These are phyloP conservation scores for Apiotrichum mycotoxinovorans DNA, from an alignment of 1,284 basidiomycete species.

Conservation along the genomic window DNA sequence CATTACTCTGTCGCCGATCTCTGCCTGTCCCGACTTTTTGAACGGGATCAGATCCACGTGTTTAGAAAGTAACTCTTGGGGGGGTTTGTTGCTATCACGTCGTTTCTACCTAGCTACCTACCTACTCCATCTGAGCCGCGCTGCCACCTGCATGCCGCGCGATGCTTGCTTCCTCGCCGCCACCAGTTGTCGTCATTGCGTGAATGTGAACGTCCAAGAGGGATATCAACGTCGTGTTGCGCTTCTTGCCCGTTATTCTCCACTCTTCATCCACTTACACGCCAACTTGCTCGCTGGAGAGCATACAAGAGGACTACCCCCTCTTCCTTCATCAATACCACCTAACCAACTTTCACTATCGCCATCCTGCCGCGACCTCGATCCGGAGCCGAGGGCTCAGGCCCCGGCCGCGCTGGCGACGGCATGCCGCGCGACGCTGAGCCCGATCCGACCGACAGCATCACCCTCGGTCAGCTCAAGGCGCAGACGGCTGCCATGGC, in stretches of 20 bases:
- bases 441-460: constrained; percentile 24
- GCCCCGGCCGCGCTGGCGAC: constrained; percentile 15
- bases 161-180: too few species aligned
- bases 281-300: not conserved
- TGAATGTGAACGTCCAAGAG: not conserved
- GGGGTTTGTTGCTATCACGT: not conserved
- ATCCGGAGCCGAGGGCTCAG: constrained; percentile 10
- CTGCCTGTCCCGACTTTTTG: constrained; percentile 7
- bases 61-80: not conserved
- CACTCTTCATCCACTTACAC: not conserved
- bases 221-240: too few species aligned
- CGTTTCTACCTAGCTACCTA: not conserved
- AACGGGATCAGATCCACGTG: constrained; percentile 11
- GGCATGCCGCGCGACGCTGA: constrained; percentile 16
- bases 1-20: not conserved
- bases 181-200: not conserved
- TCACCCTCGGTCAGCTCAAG: constrained; percentile 37
- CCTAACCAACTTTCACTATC: not conserved
- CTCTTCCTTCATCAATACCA: not conserved
- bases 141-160: too few species aligned
- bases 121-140: too few species aligned
- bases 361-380: constrained; percentile 16
- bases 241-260: not conserved
- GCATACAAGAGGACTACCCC: not conserved
- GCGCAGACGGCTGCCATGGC: constrained; percentile 25